These are phyloP conservation scores for Beauveria australis DNA, from an alignment of 2,329 filamentous ascomycete species.

Conservation along the genomic window DNA sequence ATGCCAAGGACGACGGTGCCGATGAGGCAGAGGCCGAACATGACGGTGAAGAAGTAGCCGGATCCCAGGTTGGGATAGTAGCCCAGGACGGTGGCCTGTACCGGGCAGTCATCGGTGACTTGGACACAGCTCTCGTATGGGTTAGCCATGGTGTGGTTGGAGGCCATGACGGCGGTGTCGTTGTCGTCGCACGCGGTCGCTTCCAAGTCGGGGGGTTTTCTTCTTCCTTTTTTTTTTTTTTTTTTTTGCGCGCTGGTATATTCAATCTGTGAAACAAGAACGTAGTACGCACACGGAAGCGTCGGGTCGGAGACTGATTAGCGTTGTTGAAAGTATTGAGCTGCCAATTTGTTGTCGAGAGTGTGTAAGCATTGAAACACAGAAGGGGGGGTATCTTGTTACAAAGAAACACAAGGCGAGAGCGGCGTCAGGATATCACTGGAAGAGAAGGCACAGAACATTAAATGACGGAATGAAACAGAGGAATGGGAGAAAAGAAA, in stretches of 20 bases:
- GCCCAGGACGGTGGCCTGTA: slow-evolving; percentile 43
- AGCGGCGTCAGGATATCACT: background rate
- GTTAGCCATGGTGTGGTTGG: slow-evolving; percentile 3
- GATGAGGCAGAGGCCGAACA: slow-evolving; percentile 38
- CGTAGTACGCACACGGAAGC: background rate
- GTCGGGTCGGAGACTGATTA: background rate
- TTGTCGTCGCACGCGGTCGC: background rate
- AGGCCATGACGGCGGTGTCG: background rate
- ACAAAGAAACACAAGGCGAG: background rate
- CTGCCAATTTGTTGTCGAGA: background rate
- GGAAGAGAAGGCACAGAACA: background rate
- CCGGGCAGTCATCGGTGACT: slow-evolving; percentile 39
- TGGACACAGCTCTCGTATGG: slow-evolving; percentile 22
- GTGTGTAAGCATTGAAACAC: background rate
- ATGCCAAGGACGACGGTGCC: slow-evolving; percentile 35
- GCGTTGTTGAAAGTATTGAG: background rate
- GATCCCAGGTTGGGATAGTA: slow-evolving; percentile 50
- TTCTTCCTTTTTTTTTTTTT: no score
- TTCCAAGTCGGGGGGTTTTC: background rate
- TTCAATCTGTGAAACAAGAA: background rate
- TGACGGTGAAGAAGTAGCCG: slow-evolving; percentile 44
- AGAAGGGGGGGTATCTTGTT: background rate
- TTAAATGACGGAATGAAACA: background rate
- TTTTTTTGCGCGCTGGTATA: background rate
- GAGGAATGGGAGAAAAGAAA: background rate